Conservation (phyloP, 2,329 filamentous ascomycete species). For the Cladophialophora bantiana region DNA sequence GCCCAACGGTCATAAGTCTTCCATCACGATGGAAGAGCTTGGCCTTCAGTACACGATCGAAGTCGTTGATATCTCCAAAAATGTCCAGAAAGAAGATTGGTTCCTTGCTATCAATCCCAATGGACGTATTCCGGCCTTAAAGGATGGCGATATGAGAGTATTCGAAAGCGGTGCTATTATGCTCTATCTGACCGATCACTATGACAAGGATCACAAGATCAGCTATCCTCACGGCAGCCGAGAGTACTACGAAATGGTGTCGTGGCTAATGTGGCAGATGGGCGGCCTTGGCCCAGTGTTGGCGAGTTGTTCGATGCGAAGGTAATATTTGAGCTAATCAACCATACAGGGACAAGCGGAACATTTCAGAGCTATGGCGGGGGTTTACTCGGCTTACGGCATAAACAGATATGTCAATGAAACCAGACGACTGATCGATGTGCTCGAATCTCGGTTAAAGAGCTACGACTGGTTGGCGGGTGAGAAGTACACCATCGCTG, state of each 20-base stretch:
- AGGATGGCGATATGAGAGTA: constrained; percentile 49
- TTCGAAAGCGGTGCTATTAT: constrained; percentile 57
- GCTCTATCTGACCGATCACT: constrained; percentile 54
- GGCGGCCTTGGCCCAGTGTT: constrained; percentile 51
- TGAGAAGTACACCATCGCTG: constrained; percentile 56
- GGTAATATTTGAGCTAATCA: not conserved
- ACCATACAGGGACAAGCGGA: constrained; percentile 52
- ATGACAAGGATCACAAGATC: constrained; percentile 52
- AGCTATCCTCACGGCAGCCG: constrained; percentile 52
- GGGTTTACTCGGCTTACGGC: constrained; percentile 52
- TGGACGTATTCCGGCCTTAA: constrained; percentile 56
- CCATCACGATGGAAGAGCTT: constrained; percentile 50
- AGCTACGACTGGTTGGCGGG: constrained; percentile 54
- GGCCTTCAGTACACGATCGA: constrained; percentile 45
- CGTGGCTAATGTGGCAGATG: constrained; percentile 57
- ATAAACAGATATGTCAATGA: constrained; percentile 57
- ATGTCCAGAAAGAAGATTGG: constrained; percentile 54
- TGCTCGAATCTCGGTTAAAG: constrained; percentile 53
- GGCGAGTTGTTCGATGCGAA: not conserved
- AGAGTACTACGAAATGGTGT: constrained; percentile 53
- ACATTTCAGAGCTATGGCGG: constrained; percentile 55
- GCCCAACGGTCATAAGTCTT: constrained; percentile 45
- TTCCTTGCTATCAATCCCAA: constrained; percentile 58
- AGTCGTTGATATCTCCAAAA: constrained; percentile 52
- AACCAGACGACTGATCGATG: constrained; percentile 56